A percentile compares a stretch with the other conserved stretches of the same genome.
phyloP scores from a whole-genome alignment of 192 early-diverging fungal genomes.

The Piromyces finnis region DNA sequence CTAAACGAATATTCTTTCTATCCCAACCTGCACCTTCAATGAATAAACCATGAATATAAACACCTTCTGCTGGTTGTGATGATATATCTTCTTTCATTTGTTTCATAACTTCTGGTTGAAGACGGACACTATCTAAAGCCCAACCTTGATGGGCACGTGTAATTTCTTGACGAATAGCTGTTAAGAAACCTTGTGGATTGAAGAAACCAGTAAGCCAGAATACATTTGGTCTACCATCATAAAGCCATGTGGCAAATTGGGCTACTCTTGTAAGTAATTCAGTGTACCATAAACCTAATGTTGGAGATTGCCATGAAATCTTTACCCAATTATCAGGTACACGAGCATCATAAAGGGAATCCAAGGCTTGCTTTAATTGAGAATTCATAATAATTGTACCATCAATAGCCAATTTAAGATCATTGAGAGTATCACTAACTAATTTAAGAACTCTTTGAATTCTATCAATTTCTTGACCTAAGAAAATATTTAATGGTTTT shows the following conservation, averaged over 20 bases:
- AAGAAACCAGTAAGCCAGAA: slow-evolving; percentile 48
- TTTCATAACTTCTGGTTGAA: slow-evolving; percentile 46
- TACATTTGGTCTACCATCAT: slow-evolving; percentile 39
- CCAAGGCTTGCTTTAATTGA: slow-evolving; percentile 36
- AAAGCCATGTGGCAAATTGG: slow-evolving; percentile 41
- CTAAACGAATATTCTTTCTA: slow-evolving; percentile 35
- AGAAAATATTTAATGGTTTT: slow-evolving; percentile 45
- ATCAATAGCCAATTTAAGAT: slow-evolving; percentile 45
- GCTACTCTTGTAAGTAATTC: slow-evolving; percentile 24
- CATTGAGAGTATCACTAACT: slow-evolving; percentile 27
- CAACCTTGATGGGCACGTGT: slow-evolving; percentile 36
- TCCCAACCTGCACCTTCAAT: slow-evolving; percentile 38
- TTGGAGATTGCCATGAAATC: slow-evolving; percentile 33
- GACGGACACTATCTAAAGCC: slow-evolving; percentile 40
- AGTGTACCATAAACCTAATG: slow-evolving; percentile 37
- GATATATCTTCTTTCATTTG: slow-evolving; percentile 56
- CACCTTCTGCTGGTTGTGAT: slow-evolving; percentile 30
- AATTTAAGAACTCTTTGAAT: slow-evolving; percentile 37
- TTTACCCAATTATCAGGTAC: slow-evolving; percentile 37
- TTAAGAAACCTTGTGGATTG: slow-evolving; percentile 51
- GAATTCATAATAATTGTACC: slow-evolving; percentile 42
- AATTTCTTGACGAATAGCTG: slow-evolving; percentile 45
- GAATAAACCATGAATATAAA: slow-evolving; percentile 47
- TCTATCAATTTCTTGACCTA: slow-evolving; percentile 42
- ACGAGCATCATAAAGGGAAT: slow-evolving; percentile 39